phyloP scores from a whole-genome alignment of 1,139 yeast genomes.

The Yamadazyma kanchanaburiensis region DNA sequence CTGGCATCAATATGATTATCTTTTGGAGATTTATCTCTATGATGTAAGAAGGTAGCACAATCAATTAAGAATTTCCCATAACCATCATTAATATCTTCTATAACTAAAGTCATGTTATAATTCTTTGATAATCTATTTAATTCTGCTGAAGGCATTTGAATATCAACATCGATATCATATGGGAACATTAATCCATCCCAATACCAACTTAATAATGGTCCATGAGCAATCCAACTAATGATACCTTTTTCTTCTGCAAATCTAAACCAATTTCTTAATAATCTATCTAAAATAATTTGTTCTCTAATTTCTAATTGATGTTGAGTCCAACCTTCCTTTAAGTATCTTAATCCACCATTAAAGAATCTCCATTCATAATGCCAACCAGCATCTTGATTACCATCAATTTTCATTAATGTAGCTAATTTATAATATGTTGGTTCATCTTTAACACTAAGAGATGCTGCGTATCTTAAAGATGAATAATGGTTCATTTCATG shows the following conservation, averaged over 20 bases:
- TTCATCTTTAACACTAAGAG: conserved; percentile 27
- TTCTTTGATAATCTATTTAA: conserved; percentile 25
- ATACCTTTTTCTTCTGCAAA: conserved; percentile 35
- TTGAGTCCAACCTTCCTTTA: conserved; percentile 30
- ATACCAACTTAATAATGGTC: conserved; percentile 43
- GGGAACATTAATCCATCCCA: conserved; percentile 39
- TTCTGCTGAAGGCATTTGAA: conserved; percentile 36
- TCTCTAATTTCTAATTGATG: conserved; percentile 25
- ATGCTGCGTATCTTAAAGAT: conserved; percentile 25
- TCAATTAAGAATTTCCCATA: conserved; percentile 32
- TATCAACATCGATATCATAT: conserved; percentile 34
- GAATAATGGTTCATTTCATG: conserved; percentile 18
- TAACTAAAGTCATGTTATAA: conserved; percentile 35
- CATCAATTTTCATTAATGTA: conserved; percentile 22
- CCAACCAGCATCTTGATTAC: conserved; percentile 34
- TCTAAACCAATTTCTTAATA: conserved; percentile 31
- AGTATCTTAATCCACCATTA: conserved; percentile 29
- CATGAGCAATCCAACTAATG: conserved; percentile 51
- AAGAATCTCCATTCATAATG: conserved; percentile 40
- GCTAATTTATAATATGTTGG: conserved; percentile 33
- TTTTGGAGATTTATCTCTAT: conserved; percentile 26
- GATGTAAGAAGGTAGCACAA: conserved; percentile 29
- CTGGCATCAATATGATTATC: conserved; percentile 37
- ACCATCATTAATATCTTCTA: conserved; percentile 32
- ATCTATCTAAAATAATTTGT: conserved; percentile 29